Evolutionary conservation across 495 filamentous ascomycete genomes (phyloP), one percentile per base, ranked within the genome.

Genomic region (Hamigera avellanea): DNA sequence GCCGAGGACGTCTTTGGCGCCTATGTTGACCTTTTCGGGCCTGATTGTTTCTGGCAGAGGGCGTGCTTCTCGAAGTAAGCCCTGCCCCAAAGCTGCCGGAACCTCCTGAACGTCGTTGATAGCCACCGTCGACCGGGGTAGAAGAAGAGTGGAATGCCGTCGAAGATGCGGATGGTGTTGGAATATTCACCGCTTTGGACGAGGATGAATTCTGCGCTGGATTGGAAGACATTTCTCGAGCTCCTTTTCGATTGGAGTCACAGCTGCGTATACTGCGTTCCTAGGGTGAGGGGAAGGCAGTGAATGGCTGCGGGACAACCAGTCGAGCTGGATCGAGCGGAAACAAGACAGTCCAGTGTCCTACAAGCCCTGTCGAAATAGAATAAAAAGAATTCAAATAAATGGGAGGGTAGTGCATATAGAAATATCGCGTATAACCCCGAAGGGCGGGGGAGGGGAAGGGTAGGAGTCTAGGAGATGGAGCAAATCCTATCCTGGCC

Each of bases 21-120:
- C 74, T 80, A 44, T 94, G 83, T 53, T 84, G 83, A 54, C 76
- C 85, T 58, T 78, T 78, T 35, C 70, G 61, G 16, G 61, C 61
- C 64, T 95, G 89, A 37, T 70, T 77, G 61, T 87, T 94, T 42
- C 84, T 68, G 29, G 70, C 54, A 19, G 72, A 57, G 14, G 64
- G 59, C 6, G 67, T 52, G 23, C 50, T 55, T 26, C 75, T 70
- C 30, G 77, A 67, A 10, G 64, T 68, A 12, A 76, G 62, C 30
- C 75, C 75, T 35, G 76, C 65, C 26, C 78, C 73, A 51, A 72
- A 71, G 45, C 70, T 77, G 37, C 80, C 75, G 21, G 76, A 77
- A 32, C 72, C 72, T 35, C 79, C 77, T 32, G 59, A 54, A 39
- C 80, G 73, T 50, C 75, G 64, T 50, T 81, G 77, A 25, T 67